Evolutionary conservation across 176 grass and related monocot genomes (phyloP), one percentile per base, ranked within the genome.

Genomic region (Poa annua): DNA sequence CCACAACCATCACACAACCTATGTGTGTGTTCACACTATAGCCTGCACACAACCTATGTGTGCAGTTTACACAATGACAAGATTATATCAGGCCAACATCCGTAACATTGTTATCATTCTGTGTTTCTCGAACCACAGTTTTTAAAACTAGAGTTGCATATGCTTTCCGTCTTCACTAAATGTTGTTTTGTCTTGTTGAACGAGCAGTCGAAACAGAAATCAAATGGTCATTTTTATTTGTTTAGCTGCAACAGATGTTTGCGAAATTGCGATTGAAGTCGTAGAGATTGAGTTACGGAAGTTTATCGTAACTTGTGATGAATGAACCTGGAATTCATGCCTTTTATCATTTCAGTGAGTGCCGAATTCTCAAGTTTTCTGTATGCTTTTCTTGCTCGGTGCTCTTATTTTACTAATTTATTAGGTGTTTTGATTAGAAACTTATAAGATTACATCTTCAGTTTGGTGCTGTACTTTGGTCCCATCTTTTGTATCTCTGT

Each of bases 381-480:
- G 0, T 29, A 48, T 12, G 4, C 5, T 66, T 83, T 71, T 38
- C 38, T 52, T 68, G 16, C 64, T 79, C 22, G 17, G 25, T n/a
- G 25, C 11, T 83, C 12, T 52, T 81, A n/a, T 77, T 16, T 11
- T 15, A 57, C 16, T 21, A 50, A 26, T 50, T 19, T 57, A 1
- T 48, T 61, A 64, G 39, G 5, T 65, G 80, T 56, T 19, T 39
- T 59, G 56, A 21, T 42, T 68, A 22, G 38, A 3, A 66, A 41
- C 22, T 1, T 45, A 61, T 38, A 10, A 73, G 13, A 66, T 62
- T 68, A 17, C 4, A 1, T 64, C 35, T 47, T 75, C 11, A 25
- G 39, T 71, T 71, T 19, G 11, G 34, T 66, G 36, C 11, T 77
- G 54, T 64, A 25, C 65, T 53, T 77, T 85, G 57, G 55, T 60